These are phyloP conservation scores for Aureobasidium sp. DNA, from an alignment of 2,329 filamentous ascomycete genomes.

Conservation along the genomic window DNA sequence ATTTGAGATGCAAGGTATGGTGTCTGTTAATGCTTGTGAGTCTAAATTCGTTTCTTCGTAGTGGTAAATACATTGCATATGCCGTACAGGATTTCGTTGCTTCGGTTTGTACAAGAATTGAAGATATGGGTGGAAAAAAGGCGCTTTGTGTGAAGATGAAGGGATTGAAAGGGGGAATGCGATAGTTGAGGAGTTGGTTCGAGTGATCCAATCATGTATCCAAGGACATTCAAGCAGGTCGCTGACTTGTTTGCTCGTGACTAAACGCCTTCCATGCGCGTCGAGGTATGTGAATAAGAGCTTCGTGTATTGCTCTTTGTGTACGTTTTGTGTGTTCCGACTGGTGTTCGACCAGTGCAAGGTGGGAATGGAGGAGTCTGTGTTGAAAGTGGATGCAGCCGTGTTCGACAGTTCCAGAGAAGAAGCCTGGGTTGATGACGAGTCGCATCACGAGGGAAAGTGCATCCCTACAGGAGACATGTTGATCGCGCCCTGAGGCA, in stretches of 20 bases:
- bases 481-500: background rate
- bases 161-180: background rate
- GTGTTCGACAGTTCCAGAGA: background rate
- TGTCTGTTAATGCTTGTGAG: background rate
- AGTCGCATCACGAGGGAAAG: background rate
- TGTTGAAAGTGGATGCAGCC: background rate
- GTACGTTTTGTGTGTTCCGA: background rate
- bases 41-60: slow-evolving; percentile 6
- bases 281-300: background rate
- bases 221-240: background rate
- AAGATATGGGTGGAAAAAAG: background rate
- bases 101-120: background rate
- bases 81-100: background rate
- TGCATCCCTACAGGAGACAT: background rate
- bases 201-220: no score
- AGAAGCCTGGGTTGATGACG: background rate
- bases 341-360: background rate
- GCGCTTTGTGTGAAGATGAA: background rate
- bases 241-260: background rate
- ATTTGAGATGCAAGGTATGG: background rate
- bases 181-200: no score
- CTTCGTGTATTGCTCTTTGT: background rate
- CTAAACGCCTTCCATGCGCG: background rate
- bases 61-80: slow-evolving; percentile 3
- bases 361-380: background rate